These are phyloP conservation scores for Bryoerythrophyllum caledonicum DNA, from an alignment of 225 moss, liverwort and hornwort genomes.

Conservation along the genomic window DNA sequence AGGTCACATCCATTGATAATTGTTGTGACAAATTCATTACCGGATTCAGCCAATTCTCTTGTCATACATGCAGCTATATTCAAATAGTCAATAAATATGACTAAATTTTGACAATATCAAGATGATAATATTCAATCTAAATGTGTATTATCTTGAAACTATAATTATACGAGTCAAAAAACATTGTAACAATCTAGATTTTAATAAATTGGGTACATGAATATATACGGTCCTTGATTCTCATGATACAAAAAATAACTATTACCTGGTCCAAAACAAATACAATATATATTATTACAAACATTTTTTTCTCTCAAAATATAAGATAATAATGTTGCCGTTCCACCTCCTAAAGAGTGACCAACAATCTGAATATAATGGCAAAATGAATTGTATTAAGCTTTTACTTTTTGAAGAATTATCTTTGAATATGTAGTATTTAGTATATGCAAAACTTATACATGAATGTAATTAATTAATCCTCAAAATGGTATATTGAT, in stretches of 20 bases:
- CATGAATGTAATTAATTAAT: neutral
- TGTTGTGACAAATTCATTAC: conserved; percentile 59
- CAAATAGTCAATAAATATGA: too few species aligned
- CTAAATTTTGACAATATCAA: too few species aligned
- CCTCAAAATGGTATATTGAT: neutral
- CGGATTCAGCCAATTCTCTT: conserved; percentile 85
- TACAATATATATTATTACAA: conserved; percentile 55
- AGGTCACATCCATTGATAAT: conserved; percentile 87
- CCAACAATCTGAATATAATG: conserved; percentile 61
- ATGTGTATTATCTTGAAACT: fast-evolving
- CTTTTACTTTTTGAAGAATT: too few species aligned
- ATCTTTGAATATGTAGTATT: too few species aligned
- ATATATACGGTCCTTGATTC: too few species aligned
- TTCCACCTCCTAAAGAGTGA: conserved; percentile 91
- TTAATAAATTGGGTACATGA: neutral
- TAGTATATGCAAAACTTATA: too few species aligned
- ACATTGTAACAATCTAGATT: too few species aligned
- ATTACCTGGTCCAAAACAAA: conserved; percentile 82
- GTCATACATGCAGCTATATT: conserved; percentile 95
- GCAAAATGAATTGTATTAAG: too few species aligned
- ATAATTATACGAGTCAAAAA: neutral
- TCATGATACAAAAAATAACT: fast-evolving
- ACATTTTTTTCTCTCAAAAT: conserved; percentile 76
- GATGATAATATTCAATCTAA: too few species aligned
- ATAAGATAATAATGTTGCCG: conserved; percentile 81